Evolutionary conservation across 441 rosid species (phyloP), one percentile per base, ranked within the genome.

Genomic region (Biscutella auriculata): DNA sequence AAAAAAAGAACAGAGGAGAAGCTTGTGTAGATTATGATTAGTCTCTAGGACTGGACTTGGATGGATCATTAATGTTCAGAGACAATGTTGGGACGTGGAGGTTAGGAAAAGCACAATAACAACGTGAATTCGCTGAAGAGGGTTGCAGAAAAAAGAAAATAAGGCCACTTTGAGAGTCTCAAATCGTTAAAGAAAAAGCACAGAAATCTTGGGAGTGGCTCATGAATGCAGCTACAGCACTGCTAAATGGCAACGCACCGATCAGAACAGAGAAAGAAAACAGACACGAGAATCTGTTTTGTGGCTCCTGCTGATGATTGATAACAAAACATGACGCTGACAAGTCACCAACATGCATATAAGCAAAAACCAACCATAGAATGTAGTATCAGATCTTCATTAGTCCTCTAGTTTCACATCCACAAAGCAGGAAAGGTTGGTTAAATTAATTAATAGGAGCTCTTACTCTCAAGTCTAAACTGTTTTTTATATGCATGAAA

Each of bases 401-500:
- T n/a, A 8, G 15, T 35, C 39, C 15, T 35, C 8, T n/a, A 35
- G 7, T 5, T 5, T 0, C 15, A 35, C 6, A 5, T 8, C 2
- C 39, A 3, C 12, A 12, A 35, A 35, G 39, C 39, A 35, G 8
- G 12, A 35, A 15, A 35, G 39, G 7, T 1, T 6, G 2, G 46
- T 52, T 3, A 16, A 37, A 37, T 9, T 14, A 1, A 9, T 37
- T 53, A 17, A 36, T 37, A 14, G 25, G 17, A 59, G 28, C 28
- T 60, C 12, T 37, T 30, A 48, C 44, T 39, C 30, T 55, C 34
- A 48, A 56, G 69, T 33, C 34, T 58, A 21, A 59, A 43, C n/a
- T 52, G 55, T n/a, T n/a, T 60, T 28, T 52, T 66, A 42, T 60
- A 59, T 53, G 62, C 56, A 53, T 32, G 6, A 52, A 67, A 52